Conservation (phyloP, 768 basidiomycete species). For the Lactarius pseudohatsudake region DNA sequence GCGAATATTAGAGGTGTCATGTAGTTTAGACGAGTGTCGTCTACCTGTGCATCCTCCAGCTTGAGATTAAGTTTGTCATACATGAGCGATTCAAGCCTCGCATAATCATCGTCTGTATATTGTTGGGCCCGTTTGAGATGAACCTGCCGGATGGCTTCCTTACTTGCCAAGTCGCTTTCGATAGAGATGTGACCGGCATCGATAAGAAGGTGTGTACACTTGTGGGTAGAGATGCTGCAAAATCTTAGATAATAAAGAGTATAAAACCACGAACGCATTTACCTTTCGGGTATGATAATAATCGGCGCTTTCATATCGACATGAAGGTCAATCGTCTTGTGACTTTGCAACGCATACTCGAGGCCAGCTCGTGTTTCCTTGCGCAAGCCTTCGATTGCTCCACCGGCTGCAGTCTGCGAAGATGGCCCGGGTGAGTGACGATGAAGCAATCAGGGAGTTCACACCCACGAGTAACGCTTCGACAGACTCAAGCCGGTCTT, state of each 20-base stretch:
- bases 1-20: constrained; percentile 8
- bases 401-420: constrained; percentile 79
- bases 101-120: constrained; percentile 86
- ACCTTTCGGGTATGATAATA: constrained; percentile 97
- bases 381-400: constrained; percentile 88
- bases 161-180: constrained; percentile 85
- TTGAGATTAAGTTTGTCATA: constrained; percentile 87
- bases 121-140: constrained; percentile 80
- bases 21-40: constrained; percentile 23
- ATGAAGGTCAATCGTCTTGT: constrained; percentile 95
- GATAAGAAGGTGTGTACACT: constrained; percentile 84
- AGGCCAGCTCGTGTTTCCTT: constrained; percentile 93
- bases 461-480: constrained; percentile 78
- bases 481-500: constrained; percentile 92
- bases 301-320: constrained; percentile 96
- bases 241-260: constrained; percentile 11
- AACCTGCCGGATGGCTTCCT: constrained; percentile 73
- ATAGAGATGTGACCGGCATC: constrained; percentile 98
- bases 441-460: constrained; percentile 21
- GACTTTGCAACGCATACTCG: constrained; percentile 88
- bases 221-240: constrained; percentile 66
- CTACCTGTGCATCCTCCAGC: constrained; percentile 87
- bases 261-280: constrained; percentile 26
- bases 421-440: constrained; percentile 9
- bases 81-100: constrained; percentile 85